Percentiles rank a stretch among this genome's conserved stretches.
phyloP scores from a whole-genome alignment of 768 basidiomycete species.

The Macrocybe gigantea region DNA sequence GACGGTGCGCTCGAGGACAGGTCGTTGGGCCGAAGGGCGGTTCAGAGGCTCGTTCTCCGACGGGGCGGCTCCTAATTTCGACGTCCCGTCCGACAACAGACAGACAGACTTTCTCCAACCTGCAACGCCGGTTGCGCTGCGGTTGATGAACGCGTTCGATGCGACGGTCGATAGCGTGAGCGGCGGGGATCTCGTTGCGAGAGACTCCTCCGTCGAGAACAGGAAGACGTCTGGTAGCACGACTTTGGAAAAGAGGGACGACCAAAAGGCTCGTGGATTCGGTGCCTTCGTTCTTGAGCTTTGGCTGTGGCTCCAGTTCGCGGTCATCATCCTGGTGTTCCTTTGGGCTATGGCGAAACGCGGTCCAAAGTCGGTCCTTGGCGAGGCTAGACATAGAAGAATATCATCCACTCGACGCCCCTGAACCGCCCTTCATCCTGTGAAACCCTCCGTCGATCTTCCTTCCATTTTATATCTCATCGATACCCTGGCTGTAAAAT shows the following conservation, averaged over 20 bases:
- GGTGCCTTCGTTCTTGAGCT: slow-evolving; percentile 55
- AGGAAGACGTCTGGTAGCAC: neutral
- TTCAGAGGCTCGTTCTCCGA: slow-evolving; percentile 28
- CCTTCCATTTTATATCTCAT: no score
- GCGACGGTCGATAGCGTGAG: slow-evolving; percentile 37
- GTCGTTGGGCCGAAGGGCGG: slow-evolving; percentile 53
- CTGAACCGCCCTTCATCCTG: neutral
- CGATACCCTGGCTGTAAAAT: no score
- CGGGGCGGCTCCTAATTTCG: slow-evolving; percentile 8
- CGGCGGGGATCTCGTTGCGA: slow-evolving; percentile 1
- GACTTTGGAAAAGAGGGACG: slow-evolving; percentile 6
- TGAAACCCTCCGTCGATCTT: neutral
- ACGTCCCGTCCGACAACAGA: slow-evolving; percentile 1
- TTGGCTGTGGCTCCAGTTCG: slow-evolving; percentile 85
- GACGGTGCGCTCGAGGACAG: slow-evolving; percentile 54
- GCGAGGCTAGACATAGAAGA: slow-evolving; percentile 30
- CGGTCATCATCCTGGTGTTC: slow-evolving; percentile 68
- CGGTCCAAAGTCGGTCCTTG: slow-evolving; percentile 66
- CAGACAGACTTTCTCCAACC: slow-evolving; percentile 5
- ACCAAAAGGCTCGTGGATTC: slow-evolving; percentile 17
- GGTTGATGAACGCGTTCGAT: slow-evolving; percentile 38
- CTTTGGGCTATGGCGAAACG: slow-evolving; percentile 75
- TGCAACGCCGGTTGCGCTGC: slow-evolving; percentile 28
- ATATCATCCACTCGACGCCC: slow-evolving; percentile 10
- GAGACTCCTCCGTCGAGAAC: slow-evolving; percentile 2